phyloP scores from a whole-genome alignment of 225 moss, liverwort and hornwort genomes.

The Polytrichum formosum region DNA sequence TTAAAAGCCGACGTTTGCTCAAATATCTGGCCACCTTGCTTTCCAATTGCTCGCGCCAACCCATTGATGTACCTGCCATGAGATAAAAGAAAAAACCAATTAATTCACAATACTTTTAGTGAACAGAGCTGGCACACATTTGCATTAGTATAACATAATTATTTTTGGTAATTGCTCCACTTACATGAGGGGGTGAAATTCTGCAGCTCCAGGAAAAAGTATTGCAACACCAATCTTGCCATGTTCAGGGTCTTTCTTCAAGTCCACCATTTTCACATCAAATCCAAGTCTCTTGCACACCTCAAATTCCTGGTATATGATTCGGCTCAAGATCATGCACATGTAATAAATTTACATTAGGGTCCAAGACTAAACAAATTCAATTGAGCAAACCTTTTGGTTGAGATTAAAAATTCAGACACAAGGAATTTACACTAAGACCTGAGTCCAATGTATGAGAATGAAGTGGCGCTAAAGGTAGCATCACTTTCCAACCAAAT shows the following conservation, averaged over 20 bases:
- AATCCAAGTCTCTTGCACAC: constrained; percentile 30
- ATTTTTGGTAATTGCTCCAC: background rate
- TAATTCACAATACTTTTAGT: no score
- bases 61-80: constrained; percentile 39
- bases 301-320: constrained; percentile 28
- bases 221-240: constrained; percentile 30
- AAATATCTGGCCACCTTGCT: constrained; percentile 23
- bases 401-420: no score
- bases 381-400: background rate
- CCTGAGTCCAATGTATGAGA: no score
- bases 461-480: no score
- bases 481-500: no score
- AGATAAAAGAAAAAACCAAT: background rate
- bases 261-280: constrained; percentile 32
- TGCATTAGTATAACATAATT: no score
- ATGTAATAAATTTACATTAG: background rate
- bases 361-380: background rate
- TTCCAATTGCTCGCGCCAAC: constrained; percentile 25
- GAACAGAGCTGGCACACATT: no score
- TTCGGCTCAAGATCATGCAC: no score
- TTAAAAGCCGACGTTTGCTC: constrained; percentile 12
- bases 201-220: constrained; percentile 20
- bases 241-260: constrained; percentile 25
- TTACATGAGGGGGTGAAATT: constrained; percentile 44
- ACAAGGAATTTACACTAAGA: no score